Evolutionary conservation across 23 red algal genomes (phyloP).

Genomic region (Gracilaria domingensis): DNA sequence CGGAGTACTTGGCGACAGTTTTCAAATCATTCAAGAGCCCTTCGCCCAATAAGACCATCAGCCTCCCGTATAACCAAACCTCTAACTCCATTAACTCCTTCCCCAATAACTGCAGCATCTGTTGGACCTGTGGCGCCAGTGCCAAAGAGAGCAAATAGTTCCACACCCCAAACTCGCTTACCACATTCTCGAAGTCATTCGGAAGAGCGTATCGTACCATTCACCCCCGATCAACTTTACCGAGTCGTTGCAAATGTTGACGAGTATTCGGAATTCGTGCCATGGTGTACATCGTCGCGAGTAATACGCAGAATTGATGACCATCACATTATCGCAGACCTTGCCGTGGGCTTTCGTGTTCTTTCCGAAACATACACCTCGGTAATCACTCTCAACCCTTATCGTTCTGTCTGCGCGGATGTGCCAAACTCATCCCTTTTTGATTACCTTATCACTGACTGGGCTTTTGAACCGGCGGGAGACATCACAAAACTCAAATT

Average conservation of each 20-base stretch:
- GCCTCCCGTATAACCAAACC: background rate
- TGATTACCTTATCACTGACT: slow-evolving; percentile 98
- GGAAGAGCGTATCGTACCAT: slow-evolving; percentile 76
- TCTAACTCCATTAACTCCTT: background rate
- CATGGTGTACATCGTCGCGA: slow-evolving; percentile 88
- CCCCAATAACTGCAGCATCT: background rate
- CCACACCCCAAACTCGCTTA: slow-evolving; percentile 13
- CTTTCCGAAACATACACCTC: slow-evolving; percentile 89
- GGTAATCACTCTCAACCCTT: slow-evolving; percentile 73
- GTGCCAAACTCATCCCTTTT: slow-evolving; percentile 84
- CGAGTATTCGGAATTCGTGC: slow-evolving; percentile 88
- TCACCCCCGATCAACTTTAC: slow-evolving; percentile 76
- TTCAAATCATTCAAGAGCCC: background rate
- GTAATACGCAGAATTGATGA: slow-evolving; percentile 58
- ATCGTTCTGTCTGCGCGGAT: slow-evolving; percentile 65
- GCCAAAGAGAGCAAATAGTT: background rate
- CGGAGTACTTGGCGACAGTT: slow-evolving; percentile 8
- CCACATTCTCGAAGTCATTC: slow-evolving; percentile 70
- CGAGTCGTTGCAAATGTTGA: slow-evolving; percentile 90
- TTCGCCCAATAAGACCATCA: slow-evolving; percentile 1
- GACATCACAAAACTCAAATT: slow-evolving; percentile 77
- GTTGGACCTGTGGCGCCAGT: background rate
- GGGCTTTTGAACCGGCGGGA: slow-evolving; percentile 78
- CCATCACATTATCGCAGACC: slow-evolving; percentile 70
- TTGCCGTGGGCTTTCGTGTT: slow-evolving; percentile 92